Evolutionary conservation across 805 yeast species (phyloP).

Genomic region (Ogataea trehalophila): DNA sequence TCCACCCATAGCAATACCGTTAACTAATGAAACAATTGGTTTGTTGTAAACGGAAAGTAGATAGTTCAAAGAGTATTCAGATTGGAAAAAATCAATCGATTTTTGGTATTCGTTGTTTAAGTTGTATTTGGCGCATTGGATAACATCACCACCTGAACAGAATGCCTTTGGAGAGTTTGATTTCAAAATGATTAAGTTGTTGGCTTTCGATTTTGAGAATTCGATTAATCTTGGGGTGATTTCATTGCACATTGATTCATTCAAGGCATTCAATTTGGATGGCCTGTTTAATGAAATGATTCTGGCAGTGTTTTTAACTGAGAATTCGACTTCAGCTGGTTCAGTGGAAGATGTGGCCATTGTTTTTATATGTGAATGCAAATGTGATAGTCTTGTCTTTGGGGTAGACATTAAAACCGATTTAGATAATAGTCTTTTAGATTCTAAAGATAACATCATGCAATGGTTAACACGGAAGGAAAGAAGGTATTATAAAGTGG

Average conservation of each 20-base stretch:
- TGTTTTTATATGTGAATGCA: slow-evolving; percentile 10
- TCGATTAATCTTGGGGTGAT: slow-evolving; percentile 73
- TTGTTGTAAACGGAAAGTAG: slow-evolving; percentile 76
- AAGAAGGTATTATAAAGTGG: neutral
- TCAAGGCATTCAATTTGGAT: slow-evolving; percentile 78
- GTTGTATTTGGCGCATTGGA: slow-evolving; percentile 65
- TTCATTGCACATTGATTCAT: slow-evolving; percentile 65
- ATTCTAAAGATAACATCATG: neutral
- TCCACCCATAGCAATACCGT: slow-evolving; percentile 97
- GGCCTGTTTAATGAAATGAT: slow-evolving; percentile 76
- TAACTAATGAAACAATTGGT: slow-evolving; percentile 81
- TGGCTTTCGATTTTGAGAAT: slow-evolving; percentile 63
- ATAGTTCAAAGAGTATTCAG: slow-evolving; percentile 79
- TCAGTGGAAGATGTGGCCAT: slow-evolving; percentile 14
- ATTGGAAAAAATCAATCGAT: slow-evolving; percentile 63
- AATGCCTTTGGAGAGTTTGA: slow-evolving; percentile 67
- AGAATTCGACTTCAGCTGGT: slow-evolving; percentile 55
- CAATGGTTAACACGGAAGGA: neutral
- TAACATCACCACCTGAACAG: slow-evolving; percentile 97
- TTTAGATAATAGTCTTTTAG: neutral
- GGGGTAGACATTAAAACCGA: slow-evolving; percentile 1
- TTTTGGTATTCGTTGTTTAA: slow-evolving; percentile 38
- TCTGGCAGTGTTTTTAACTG: slow-evolving; percentile 60
- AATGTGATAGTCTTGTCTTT: slow-evolving; percentile 5
- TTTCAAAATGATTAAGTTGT: slow-evolving; percentile 62